Base-by-base conservation (phyloP, 768 basidiomycete genomes). In the Rhodotorula babjevae region DNA sequence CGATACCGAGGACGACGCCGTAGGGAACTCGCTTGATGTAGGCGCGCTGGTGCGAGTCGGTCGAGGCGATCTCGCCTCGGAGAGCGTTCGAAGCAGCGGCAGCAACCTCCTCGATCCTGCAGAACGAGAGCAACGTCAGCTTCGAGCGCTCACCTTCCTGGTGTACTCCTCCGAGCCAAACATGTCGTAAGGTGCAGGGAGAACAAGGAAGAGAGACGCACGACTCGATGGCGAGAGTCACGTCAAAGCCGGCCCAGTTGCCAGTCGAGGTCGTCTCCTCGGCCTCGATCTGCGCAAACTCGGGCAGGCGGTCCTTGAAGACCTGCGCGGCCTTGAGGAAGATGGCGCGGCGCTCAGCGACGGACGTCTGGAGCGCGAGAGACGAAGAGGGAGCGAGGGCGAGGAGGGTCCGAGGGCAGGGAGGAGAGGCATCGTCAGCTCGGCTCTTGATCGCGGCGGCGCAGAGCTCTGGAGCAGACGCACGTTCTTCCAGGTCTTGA, bases 1-100 rank as follows among this genome's bases (percentile, higher is more conserved):
- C 68, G 33, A 69, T 61, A 25, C 70, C 73, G 47, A 78, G 67
- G 4, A 76, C 75, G 58, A 78, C 72, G n/a, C 73, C 76, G 63
- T 40, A 76, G 8, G 76, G 73, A 57, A 63, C 68, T 1, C 75
- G 75, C 36, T 71, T 66, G 40, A 77, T 69, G 69, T 71, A 72
- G 3, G 71, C 71, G 19, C 63, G 36, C 53, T 72, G 72, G 46
- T 75, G 65, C 9, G 55, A 36, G 12, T 68, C 64, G 29, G 65
- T 67, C 19, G 65, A 52, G 2, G 64, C 75, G 47, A 78, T 67
- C 36, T 78, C 75, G 19, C 77, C 73, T 6, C 72, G 50, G 21
- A 78, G 67, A 0, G 77, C 77, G 18, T 47, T 33, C 6, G 67
- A 66, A 2, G 74, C 71, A 0, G 65, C 63, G 3, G 68, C 66